Percentiles rank a stretch among this genome's conserved stretches.
Evolutionary conservation across 495 filamentous ascomycete genomes (phyloP).

Genomic region (Penicillium canariense): DNA sequence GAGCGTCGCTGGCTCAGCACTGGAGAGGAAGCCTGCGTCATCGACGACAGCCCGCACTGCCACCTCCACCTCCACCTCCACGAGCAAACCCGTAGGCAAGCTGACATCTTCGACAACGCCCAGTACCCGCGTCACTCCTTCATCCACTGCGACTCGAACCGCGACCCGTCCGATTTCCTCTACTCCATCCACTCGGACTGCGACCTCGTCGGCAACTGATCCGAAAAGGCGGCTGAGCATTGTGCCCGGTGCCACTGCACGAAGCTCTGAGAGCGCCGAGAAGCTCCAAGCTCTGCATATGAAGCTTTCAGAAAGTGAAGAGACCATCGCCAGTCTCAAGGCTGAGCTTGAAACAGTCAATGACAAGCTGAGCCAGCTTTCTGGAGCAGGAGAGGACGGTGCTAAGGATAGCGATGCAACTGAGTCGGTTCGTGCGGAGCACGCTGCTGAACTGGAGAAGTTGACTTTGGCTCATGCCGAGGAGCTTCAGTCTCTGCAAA

Average conservation of each 20-base stretch:
- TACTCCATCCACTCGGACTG: constrained; percentile 22
- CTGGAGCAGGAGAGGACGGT: constrained; percentile 27
- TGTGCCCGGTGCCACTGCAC: constrained; percentile 20
- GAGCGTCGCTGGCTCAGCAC: constrained; percentile 37
- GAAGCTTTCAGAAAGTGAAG: constrained; percentile 45
- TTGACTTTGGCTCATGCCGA: constrained; percentile 36
- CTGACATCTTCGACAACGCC: constrained; percentile 27
- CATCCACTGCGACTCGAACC: constrained; percentile 30
- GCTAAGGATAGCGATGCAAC: constrained; percentile 25
- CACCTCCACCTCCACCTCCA: constrained; percentile 28
- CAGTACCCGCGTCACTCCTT: constrained; percentile 27
- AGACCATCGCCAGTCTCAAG: constrained; percentile 38
- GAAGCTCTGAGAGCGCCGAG: constrained; percentile 31
- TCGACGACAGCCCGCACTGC: constrained; percentile 28
- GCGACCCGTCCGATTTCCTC: constrained; percentile 27
- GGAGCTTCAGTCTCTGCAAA: constrained; percentile 36
- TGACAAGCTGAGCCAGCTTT: constrained; percentile 38
- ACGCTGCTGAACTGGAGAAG: constrained; percentile 39
- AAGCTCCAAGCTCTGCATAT: constrained; percentile 42
- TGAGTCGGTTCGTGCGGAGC: constrained; percentile 36
- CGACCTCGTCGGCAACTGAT: constrained; percentile 21
- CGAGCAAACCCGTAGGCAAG: constrained; percentile 31
- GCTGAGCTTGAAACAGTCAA: constrained; percentile 40
- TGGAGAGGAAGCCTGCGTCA: constrained; percentile 32
- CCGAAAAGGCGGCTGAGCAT: constrained; percentile 39